A percentile compares a stretch with the other conserved stretches of the same genome.
phyloP scores from a whole-genome alignment of 2,329 filamentous ascomycete genomes.

The Botryotinia globosa region DNA sequence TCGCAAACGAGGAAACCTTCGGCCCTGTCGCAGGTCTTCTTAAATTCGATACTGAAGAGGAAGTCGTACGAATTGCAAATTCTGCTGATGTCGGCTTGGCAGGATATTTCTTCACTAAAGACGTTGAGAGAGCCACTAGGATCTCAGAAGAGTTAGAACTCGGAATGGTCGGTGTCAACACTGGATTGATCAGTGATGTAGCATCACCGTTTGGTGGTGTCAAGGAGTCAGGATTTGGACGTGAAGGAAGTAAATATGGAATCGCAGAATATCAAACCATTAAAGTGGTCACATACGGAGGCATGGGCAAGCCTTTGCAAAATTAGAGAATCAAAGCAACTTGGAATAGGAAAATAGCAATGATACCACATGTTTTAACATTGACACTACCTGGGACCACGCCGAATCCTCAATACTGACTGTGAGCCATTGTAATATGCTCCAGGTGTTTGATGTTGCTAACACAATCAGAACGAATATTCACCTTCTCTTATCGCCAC shows the following conservation, averaged over 20 bases:
- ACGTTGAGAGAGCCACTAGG: slow-evolving; percentile 57
- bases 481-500: neutral
- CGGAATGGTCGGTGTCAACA: slow-evolving; percentile 85
- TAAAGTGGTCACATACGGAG: slow-evolving; percentile 53
- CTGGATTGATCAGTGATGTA: slow-evolving; percentile 58
- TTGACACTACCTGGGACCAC: neutral
- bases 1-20: slow-evolving; percentile 89
- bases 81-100: slow-evolving; percentile 80
- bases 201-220: slow-evolving; percentile 56
- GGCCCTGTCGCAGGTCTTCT: slow-evolving; percentile 90
- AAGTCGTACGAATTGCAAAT: slow-evolving; percentile 84
- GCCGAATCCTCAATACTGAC: neutral
- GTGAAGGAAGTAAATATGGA: slow-evolving; percentile 54
- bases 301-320: slow-evolving; percentile 58
- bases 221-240: slow-evolving; percentile 55
- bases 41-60: slow-evolving; percentile 81
- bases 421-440: neutral
- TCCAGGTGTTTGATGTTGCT: neutral
- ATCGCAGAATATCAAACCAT: slow-evolving; percentile 52
- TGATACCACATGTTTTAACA: slow-evolving; percentile 6
- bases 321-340: slow-evolving; percentile 20
- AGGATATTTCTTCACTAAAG: slow-evolving; percentile 83
- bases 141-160: slow-evolving; percentile 72
- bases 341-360: slow-evolving; percentile 3
- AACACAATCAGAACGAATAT: neutral